Conservation (phyloP, 2,329 filamentous ascomycete species). For the Helotiales sp. region DNA sequence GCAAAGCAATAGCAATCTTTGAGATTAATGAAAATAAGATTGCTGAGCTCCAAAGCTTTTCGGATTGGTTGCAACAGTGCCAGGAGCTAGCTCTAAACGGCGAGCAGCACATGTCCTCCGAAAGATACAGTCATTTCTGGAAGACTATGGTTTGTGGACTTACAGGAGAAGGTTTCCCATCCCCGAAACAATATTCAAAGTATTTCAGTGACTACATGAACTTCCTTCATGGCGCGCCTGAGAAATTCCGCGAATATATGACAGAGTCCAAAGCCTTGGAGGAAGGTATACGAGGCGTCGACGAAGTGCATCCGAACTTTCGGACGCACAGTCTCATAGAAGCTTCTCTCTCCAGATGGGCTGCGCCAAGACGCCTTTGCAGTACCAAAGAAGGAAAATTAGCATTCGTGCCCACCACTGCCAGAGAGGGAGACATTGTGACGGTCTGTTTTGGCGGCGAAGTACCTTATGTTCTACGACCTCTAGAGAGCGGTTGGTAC, state of each 20-base stretch:
- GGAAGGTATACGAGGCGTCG: background rate
- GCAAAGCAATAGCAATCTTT: background rate
- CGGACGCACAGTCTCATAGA: constrained; percentile 3
- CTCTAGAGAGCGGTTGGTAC: background rate
- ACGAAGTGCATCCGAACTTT: background rate
- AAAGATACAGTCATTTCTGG: background rate
- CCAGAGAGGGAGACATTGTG: background rate
- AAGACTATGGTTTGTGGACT: constrained; percentile 6
- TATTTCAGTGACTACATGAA: constrained; percentile 7
- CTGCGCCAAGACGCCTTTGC: constrained; percentile 35
- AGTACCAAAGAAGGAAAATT: background rate
- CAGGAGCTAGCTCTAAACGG: background rate
- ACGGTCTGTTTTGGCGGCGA: background rate
- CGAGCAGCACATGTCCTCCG: background rate
- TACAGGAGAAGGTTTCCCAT: constrained; percentile 7
- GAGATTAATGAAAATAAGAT: background rate
- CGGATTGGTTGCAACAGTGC: background rate
- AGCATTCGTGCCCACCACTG: background rate
- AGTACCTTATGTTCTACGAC: constrained; percentile 14
- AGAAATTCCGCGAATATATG: background rate
- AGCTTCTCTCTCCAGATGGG: constrained; percentile 7
- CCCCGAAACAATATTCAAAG: background rate
- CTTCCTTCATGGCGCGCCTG: background rate
- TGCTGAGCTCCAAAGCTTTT: background rate
- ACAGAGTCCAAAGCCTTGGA: background rate